phyloP scores from a whole-genome alignment of 1,284 basidiomycete genomes.

The Erythrobasidium hasegawianum region DNA sequence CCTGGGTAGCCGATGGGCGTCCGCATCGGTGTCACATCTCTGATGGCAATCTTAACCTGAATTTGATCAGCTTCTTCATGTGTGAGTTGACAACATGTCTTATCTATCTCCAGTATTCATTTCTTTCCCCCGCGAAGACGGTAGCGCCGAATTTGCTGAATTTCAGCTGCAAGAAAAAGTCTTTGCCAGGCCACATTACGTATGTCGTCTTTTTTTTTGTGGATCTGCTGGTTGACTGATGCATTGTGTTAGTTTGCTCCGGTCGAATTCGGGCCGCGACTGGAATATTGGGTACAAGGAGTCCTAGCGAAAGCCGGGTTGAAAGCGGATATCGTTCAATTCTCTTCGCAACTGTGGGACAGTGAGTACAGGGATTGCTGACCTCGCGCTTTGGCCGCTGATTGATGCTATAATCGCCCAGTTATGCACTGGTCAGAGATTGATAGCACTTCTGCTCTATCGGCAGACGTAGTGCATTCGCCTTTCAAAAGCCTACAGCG shows the following conservation, averaged over 20 bases:
- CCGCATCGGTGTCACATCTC: slow-evolving; percentile 5
- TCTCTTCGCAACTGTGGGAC: slow-evolving; percentile 10
- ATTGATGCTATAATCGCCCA: too few species aligned
- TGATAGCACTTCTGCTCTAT: too few species aligned
- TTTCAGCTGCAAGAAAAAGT: slow-evolving; percentile 9
- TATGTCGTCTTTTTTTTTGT: not conserved
- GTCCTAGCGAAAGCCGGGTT: slow-evolving; percentile 1
- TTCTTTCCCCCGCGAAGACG: too few species aligned
- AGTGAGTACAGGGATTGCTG: not conserved
- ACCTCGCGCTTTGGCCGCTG: too few species aligned
- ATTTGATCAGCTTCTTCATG: slow-evolving; percentile 12
- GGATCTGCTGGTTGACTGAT: too few species aligned
- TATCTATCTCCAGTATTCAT: too few species aligned
- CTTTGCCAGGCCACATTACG: slow-evolving; percentile 11
- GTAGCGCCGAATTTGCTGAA: not conserved
- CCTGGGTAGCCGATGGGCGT: slow-evolving; percentile 1
- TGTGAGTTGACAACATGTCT: not conserved
- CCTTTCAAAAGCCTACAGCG: too few species aligned
- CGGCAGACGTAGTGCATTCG: too few species aligned
- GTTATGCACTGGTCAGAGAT: too few species aligned
- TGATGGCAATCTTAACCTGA: slow-evolving; percentile 5
- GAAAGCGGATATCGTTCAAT: slow-evolving; percentile 8
- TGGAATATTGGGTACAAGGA: not conserved
- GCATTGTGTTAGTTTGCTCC: not conserved
- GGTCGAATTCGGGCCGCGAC: too few species aligned